These are phyloP conservation scores for Cyclocybe aegerita DNA, from an alignment of 768 basidiomycete species.

Conservation along the genomic window DNA sequence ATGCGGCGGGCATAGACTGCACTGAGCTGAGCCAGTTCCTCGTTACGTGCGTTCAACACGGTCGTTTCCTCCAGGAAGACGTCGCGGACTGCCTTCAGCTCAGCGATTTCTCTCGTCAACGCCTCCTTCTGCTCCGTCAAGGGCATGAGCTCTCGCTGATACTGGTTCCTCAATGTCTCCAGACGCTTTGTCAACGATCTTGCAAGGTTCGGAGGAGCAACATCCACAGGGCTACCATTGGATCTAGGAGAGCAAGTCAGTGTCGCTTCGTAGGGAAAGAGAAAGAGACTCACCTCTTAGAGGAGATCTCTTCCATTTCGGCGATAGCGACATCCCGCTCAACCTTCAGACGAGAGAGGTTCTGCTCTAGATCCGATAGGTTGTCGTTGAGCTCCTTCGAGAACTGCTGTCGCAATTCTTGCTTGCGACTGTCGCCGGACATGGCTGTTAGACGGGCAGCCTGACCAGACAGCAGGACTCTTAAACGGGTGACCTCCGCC, in stretches of 20 bases:
- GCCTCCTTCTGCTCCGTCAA: constrained; percentile 81
- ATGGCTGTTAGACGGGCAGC: constrained; percentile 84
- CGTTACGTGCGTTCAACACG: constrained; percentile 86
- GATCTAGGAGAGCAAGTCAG: constrained; percentile 16
- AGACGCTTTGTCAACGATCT: constrained; percentile 83
- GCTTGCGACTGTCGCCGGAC: constrained; percentile 72
- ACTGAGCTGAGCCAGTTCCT: constrained; percentile 87
- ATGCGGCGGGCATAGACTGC: constrained; percentile 79
- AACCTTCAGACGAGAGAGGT: constrained; percentile 82
- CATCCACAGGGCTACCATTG: constrained; percentile 29
- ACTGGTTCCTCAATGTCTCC: constrained; percentile 84
- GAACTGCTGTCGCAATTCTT: constrained; percentile 77
- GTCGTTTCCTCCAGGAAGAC: constrained; percentile 90
- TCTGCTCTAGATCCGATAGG: constrained; percentile 76
- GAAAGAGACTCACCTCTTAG: constrained; percentile 57
- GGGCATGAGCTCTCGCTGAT: constrained; percentile 83
- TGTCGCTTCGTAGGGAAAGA: constrained; percentile 3
- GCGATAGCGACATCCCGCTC: constrained; percentile 92
- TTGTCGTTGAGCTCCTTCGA: constrained; percentile 77
- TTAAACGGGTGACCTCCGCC: constrained; percentile 83
- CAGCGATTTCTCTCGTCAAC: constrained; percentile 76
- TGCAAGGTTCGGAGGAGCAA: constrained; percentile 46
- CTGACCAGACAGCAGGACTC: constrained; percentile 87
- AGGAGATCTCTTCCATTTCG: constrained; percentile 88
- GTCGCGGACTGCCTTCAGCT: constrained; percentile 85